phyloP scores from a whole-genome alignment of 139 green algal species.

The Penium margaritaceum region DNA sequence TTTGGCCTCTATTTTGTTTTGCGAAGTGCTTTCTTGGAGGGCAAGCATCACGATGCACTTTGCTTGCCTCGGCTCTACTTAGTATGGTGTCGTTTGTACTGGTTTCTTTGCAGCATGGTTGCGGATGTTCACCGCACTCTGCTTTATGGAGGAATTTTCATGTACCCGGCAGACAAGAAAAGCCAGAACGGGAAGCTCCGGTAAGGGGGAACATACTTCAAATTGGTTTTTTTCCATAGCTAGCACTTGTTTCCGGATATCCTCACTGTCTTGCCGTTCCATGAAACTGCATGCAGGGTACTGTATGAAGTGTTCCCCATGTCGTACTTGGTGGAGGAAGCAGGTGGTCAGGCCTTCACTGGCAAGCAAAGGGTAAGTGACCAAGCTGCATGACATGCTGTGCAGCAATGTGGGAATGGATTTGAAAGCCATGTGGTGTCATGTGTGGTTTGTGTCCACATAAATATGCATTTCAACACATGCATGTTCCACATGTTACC shows the following conservation, averaged over 20 bases:
- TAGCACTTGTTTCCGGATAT: neutral
- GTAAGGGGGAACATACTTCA: no score
- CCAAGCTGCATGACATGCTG: neutral
- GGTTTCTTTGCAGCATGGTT: conserved; percentile 67
- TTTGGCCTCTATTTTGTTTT: neutral
- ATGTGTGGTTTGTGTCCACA: neutral
- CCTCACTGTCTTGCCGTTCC: no score
- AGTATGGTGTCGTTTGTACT: neutral
- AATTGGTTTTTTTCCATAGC: neutral
- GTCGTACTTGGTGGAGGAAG: conserved; percentile 59
- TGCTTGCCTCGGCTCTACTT: neutral
- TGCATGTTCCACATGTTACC: neutral
- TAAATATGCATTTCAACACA: neutral
- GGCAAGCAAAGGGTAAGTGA: conserved; percentile 56
- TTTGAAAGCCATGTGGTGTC: neutral
- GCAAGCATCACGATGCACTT: no score
- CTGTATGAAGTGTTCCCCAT: conserved; percentile 72
- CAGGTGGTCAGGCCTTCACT: conserved; percentile 55
- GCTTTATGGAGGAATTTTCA: conserved; percentile 68
- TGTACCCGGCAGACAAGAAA: conserved; percentile 69
- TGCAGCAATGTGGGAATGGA: neutral
- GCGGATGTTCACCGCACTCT: conserved; percentile 70
- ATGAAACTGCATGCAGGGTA: conserved; percentile 52
- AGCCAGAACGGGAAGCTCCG: conserved; percentile 60
- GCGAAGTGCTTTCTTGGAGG: no score